A percentile compares a stretch with the other conserved stretches of the same genome.
These are phyloP conservation scores for Biscogniauxia marginata DNA, from an alignment of 2,329 filamentous ascomycete genomes.

Conservation along the genomic window DNA sequence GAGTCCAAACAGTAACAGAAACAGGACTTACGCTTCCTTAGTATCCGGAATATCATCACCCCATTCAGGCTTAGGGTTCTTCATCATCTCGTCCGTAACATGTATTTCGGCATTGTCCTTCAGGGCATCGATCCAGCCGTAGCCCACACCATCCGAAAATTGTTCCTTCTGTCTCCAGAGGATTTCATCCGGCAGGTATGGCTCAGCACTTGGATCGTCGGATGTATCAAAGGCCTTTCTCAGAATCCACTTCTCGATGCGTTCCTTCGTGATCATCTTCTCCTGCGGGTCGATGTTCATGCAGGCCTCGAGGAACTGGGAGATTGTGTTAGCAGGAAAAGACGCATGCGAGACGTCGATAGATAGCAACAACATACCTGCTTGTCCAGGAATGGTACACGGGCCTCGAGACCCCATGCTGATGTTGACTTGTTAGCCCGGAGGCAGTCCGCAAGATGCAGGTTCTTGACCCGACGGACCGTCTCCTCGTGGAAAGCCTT, in stretches of 20 bases:
- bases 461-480: slow-evolving; percentile 90
- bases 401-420: slow-evolving; percentile 96
- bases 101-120: slow-evolving; percentile 91
- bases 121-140: slow-evolving; percentile 97
- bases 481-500: slow-evolving; percentile 95
- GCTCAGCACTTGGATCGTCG: slow-evolving; percentile 74
- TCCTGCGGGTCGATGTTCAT: slow-evolving; percentile 95
- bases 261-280: slow-evolving; percentile 90
- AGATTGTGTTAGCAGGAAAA: slow-evolving; percentile 20
- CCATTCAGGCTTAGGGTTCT: slow-evolving; percentile 97
- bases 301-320: slow-evolving; percentile 78
- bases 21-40: slow-evolving; percentile 78
- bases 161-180: slow-evolving; percentile 99
- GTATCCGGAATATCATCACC: slow-evolving; percentile 87
- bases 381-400: slow-evolving; percentile 97
- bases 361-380: slow-evolving; percentile 46
- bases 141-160: slow-evolving; percentile 97
- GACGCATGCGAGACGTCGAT: not conserved
- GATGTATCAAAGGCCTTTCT: slow-evolving; percentile 95
- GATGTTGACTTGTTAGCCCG: slow-evolving; percentile 99
- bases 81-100: slow-evolving; percentile 96
- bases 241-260: slow-evolving; percentile 96
- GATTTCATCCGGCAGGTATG: slow-evolving; percentile 95
- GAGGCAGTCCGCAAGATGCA: slow-evolving; percentile 94
- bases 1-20: not conserved